Evolutionary conservation across 129 eudicot species (phyloP).

Genomic region (Chrysanthemum seticuspe): DNA sequence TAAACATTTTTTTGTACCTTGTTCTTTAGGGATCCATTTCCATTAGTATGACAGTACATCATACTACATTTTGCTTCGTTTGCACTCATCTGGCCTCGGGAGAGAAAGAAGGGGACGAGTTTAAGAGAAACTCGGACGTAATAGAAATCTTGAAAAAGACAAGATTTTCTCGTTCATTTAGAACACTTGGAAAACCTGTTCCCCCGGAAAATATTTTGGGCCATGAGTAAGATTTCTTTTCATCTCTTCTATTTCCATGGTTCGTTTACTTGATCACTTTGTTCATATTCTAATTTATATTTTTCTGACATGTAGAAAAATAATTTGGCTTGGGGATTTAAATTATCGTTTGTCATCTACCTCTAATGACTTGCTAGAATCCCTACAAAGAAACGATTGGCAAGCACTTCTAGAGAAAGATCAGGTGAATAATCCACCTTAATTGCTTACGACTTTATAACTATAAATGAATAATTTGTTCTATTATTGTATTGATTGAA

Average conservation of each 20-base stretch:
- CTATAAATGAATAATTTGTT: no score
- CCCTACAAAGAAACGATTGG: conserved; percentile 63
- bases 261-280: neutral
- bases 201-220: conserved; percentile 61
- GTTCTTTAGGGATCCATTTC: conserved; percentile 70
- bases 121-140: conserved; percentile 65
- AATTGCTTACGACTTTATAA: neutral
- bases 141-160: conserved; percentile 67
- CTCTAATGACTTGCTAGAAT: conserved; percentile 42
- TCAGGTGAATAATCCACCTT: conserved; percentile 43
- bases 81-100: conserved; percentile 94
- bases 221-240: conserved; percentile 64
- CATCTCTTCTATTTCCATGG: neutral
- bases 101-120: conserved; percentile 73
- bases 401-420: conserved; percentile 72
- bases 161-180: conserved; percentile 45
- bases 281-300: neutral
- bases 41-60: conserved; percentile 63
- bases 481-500: neutral
- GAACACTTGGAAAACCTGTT: conserved; percentile 36
- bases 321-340: conserved; percentile 89
- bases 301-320: conserved; percentile 43
- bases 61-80: conserved; percentile 73
- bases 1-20: neutral
- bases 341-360: conserved; percentile 73